Conservation (phyloP, 805 yeast genomes). For the Cephaloascus albidus region DNA sequence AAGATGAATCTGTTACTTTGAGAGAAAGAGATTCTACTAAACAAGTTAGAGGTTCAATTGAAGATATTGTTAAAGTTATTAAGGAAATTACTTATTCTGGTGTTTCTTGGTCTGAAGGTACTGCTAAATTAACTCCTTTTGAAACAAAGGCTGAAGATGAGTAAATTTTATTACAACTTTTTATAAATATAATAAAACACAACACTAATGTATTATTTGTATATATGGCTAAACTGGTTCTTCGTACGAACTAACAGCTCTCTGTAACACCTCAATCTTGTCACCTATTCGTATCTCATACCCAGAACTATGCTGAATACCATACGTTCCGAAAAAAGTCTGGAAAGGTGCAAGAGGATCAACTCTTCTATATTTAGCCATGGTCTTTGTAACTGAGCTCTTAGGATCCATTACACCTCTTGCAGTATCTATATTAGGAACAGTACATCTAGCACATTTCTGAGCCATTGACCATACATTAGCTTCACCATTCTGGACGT, state of each 20-base stretch:
- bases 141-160: constrained; percentile 50
- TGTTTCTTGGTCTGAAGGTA: constrained; percentile 79
- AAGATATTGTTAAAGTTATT: constrained; percentile 62
- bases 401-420: constrained; percentile 12
- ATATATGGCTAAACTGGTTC: too few relatives aligned
- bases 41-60: constrained; percentile 89
- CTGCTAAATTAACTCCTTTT: constrained; percentile 60
- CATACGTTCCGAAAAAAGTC: constrained; percentile 15
- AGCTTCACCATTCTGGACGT: constrained; percentile 2
- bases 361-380: constrained; percentile 15
- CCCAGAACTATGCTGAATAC: constrained; percentile 11
- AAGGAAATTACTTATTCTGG: constrained; percentile 68
- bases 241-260: not conserved
- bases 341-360: constrained; percentile 10
- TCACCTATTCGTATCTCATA: constrained; percentile 12
- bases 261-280: not conserved
- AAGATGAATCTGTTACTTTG: constrained; percentile 82
- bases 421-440: constrained; percentile 13
- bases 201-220: too few relatives aligned
- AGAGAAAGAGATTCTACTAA: constrained; percentile 96
- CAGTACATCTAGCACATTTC: constrained; percentile 16
- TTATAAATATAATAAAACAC: too few relatives aligned
- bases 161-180: constrained; percentile 1
- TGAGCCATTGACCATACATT: constrained; percentile 10
- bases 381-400: constrained; percentile 9